These are phyloP conservation scores for Beauveria australis DNA, from an alignment of 2,329 filamentous ascomycete species.

Conservation along the genomic window DNA sequence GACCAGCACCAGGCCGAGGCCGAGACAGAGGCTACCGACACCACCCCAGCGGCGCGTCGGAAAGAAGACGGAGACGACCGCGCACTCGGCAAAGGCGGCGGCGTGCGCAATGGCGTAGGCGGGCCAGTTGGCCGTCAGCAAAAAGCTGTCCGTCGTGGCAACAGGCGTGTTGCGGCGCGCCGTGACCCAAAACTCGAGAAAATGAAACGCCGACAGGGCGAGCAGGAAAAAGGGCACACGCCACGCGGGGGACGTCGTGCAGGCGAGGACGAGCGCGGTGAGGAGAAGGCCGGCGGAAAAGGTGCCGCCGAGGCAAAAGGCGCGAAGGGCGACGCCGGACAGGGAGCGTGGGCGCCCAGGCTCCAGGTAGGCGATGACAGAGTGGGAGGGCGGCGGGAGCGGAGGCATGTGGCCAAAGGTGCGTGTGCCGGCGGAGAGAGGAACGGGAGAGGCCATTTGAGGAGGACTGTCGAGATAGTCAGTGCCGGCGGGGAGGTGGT, in stretches of 20 bases:
- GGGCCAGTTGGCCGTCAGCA: constrained; percentile 76
- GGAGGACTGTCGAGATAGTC: background rate
- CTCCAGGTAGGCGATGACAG: constrained; percentile 17
- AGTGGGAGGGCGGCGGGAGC: constrained; percentile 18
- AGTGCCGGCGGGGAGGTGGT: background rate
- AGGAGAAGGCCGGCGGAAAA: constrained; percentile 28
- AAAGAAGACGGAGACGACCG: constrained; percentile 50
- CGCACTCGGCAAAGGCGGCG: constrained; percentile 64
- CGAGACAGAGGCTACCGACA: constrained; percentile 30
- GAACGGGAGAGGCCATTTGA: background rate
- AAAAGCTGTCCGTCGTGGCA: constrained; percentile 67
- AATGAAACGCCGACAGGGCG: constrained; percentile 76
- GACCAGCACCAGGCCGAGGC: constrained; percentile 57
- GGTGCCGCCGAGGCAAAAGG: constrained; percentile 44
- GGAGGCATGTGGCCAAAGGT: background rate
- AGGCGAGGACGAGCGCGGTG: constrained; percentile 24
- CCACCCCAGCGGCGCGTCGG: constrained; percentile 37
- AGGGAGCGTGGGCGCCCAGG: constrained; percentile 47
- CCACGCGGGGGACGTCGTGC: constrained; percentile 44
- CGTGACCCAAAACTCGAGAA: constrained; percentile 91
- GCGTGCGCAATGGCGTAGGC: constrained; percentile 78
- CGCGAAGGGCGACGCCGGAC: constrained; percentile 49
- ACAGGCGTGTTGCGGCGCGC: constrained; percentile 72
- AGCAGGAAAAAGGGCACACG: constrained; percentile 58
- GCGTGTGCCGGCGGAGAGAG: background rate